Evolutionary conservation across 2,329 filamentous ascomycete species (phyloP).

Genomic region (Phaeosphaeria sp.): DNA sequence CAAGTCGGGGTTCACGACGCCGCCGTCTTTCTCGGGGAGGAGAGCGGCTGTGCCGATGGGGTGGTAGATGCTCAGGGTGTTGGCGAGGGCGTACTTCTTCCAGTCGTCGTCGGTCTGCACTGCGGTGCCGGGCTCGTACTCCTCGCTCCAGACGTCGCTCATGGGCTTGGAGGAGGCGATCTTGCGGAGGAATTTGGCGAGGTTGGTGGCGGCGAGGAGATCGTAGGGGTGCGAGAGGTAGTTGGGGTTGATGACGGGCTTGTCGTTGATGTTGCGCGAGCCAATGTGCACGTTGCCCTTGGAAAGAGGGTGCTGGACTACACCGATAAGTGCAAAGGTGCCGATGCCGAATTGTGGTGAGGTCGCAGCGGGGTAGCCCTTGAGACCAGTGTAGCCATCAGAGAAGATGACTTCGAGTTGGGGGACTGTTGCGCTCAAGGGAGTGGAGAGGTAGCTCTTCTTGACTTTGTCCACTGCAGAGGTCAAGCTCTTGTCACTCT

Average conservation of each 20-base stretch:
- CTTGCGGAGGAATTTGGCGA: slow-evolving; percentile 37
- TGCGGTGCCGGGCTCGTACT: slow-evolving; percentile 38
- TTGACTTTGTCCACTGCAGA: slow-evolving; percentile 27
- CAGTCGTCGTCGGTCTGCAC: slow-evolving; percentile 36
- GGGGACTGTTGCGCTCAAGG: slow-evolving; percentile 40
- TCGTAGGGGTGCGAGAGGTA: slow-evolving; percentile 39
- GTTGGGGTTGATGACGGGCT: slow-evolving; percentile 38
- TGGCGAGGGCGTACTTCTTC: slow-evolving; percentile 22
- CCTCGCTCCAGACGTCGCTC: slow-evolving; percentile 36
- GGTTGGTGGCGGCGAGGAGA: slow-evolving; percentile 24
- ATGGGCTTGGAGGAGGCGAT: slow-evolving; percentile 30
- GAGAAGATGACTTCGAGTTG: slow-evolving; percentile 55
- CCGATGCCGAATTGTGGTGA: slow-evolving; percentile 33
- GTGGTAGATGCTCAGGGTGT: slow-evolving; percentile 38
- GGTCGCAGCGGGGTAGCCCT: slow-evolving; percentile 40
- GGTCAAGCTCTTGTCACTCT: slow-evolving; percentile 18
- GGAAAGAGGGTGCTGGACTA: slow-evolving; percentile 44
- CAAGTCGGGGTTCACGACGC: slow-evolving; percentile 29
- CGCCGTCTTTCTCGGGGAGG: slow-evolving; percentile 28
- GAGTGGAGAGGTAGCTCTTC: slow-evolving; percentile 44
- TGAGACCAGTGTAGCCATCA: slow-evolving; percentile 54
- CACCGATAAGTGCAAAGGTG: slow-evolving; percentile 46
- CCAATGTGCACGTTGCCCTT: slow-evolving; percentile 34
- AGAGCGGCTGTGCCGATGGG: slow-evolving; percentile 47
- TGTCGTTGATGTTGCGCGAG: slow-evolving; percentile 27